phyloP scores from a whole-genome alignment of 768 basidiomycete genomes.

The Termitomyces sp. region DNA sequence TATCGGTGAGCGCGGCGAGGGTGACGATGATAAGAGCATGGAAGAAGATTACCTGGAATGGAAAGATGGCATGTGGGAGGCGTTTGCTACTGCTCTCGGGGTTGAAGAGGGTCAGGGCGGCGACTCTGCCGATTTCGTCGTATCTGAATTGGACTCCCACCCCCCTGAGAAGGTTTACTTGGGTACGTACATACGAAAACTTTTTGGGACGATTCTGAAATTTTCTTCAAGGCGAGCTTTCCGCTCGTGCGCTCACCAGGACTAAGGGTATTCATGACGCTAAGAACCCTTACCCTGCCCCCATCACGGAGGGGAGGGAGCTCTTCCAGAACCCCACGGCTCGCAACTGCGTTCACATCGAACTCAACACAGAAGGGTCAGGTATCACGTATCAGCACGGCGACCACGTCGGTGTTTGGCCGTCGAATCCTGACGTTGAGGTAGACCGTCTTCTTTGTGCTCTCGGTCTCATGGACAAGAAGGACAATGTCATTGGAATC shows the following conservation, averaged over 20 bases:
- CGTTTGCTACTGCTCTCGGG: slow-evolving; percentile 74
- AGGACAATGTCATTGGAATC: slow-evolving; percentile 82
- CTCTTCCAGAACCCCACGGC: slow-evolving; percentile 73
- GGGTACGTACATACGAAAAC: slow-evolving; percentile 42
- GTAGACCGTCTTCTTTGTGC: slow-evolving; percentile 85
- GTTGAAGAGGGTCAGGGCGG: slow-evolving; percentile 97
- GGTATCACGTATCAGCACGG: slow-evolving; percentile 99
- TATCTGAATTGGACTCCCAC: slow-evolving; percentile 75
- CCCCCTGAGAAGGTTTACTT: slow-evolving; percentile 90
- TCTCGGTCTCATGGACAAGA: slow-evolving; percentile 80
- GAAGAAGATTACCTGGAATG: slow-evolving; percentile 99
- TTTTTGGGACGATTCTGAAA: slow-evolving; percentile 11
- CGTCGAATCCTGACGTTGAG: slow-evolving; percentile 88
- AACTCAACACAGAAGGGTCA: slow-evolving; percentile 90
- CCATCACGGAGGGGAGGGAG: slow-evolving; percentile 73
- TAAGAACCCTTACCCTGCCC: slow-evolving; percentile 94
- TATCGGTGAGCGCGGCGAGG: slow-evolving; percentile 90
- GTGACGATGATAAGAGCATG: slow-evolving; percentile 99
- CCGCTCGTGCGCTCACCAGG: slow-evolving; percentile 87
- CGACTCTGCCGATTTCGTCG: slow-evolving; percentile 90
- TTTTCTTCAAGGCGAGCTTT: slow-evolving; percentile 72
- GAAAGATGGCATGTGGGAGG: slow-evolving; percentile 98
- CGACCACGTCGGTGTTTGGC: slow-evolving; percentile 98
- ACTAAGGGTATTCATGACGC: slow-evolving; percentile 97
- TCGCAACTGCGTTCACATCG: slow-evolving; percentile 93